Conservation (phyloP, 345 rosid species). For the Odontarrhena argentea region DNA sequence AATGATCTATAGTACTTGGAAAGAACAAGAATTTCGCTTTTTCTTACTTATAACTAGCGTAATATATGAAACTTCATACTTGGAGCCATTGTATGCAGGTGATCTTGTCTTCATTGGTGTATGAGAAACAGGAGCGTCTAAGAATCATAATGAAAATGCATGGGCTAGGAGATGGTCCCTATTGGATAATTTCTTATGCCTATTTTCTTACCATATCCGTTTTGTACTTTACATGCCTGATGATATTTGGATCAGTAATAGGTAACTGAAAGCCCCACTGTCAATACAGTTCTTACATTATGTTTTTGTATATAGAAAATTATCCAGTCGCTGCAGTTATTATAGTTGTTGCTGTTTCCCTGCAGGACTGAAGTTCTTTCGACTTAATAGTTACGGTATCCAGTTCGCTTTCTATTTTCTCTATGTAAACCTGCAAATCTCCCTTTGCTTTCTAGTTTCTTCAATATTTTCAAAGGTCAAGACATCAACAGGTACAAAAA, state of each 20-base stretch:
- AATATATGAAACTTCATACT: conserved; percentile 10
- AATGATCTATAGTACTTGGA: conserved; percentile 1
- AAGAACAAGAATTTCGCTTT: conserved; percentile 2
- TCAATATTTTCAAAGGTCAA: conserved; percentile 71
- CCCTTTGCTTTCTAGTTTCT: conserved; percentile 75
- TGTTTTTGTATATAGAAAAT: background rate
- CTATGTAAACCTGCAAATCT: conserved; percentile 80
- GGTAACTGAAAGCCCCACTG: conserved; percentile 47
- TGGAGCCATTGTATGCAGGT: conserved; percentile 51
- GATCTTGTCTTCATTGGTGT: conserved; percentile 70
- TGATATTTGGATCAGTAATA: conserved; percentile 74
- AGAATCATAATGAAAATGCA: conserved; percentile 99
- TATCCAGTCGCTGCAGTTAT: background rate
- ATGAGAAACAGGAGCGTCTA: conserved; percentile 79
- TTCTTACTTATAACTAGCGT: background rate
- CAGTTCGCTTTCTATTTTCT: conserved; percentile 72
- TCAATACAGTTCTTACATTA: background rate
- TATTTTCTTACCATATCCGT: conserved; percentile 73
- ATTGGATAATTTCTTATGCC: conserved; percentile 84
- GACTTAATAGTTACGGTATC: conserved; percentile 70
- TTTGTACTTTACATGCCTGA: conserved; percentile 71
- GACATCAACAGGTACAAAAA: conserved; percentile 78
- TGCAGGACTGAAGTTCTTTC: conserved; percentile 90
- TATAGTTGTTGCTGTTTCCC: conserved; percentile 28
- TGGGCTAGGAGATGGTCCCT: conserved; percentile 97